These are phyloP conservation scores for Carex myosuroides DNA, from an alignment of 176 grass and related monocot genomes.

Conservation along the genomic window DNA sequence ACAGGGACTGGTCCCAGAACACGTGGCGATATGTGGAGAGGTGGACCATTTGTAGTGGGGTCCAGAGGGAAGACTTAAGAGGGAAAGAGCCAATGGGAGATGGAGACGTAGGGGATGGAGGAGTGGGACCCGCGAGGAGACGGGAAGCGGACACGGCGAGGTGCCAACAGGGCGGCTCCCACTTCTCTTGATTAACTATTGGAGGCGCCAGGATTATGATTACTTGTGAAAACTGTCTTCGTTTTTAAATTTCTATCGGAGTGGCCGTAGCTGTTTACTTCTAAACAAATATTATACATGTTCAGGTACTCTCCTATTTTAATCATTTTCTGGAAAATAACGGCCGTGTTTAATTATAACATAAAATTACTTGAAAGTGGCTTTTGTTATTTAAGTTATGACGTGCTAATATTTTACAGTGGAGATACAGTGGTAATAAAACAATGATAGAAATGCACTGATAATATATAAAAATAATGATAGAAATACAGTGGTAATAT, in stretches of 20 bases:
- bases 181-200: constrained; percentile 6
- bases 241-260: background rate
- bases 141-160: constrained; percentile 14
- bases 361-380: too few relatives aligned
- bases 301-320: background rate
- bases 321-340: background rate
- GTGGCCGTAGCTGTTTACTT: background rate
- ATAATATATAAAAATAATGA: background rate
- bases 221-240: background rate
- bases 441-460: background rate
- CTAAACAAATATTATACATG: background rate
- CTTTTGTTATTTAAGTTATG: background rate
- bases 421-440: background rate
- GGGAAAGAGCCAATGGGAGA: constrained; percentile 20
- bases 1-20: constrained; percentile 1
- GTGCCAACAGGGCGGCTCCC: background rate
- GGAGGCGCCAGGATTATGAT: constrained; percentile 1
- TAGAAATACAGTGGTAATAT: background rate
- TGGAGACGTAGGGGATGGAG: background rate
- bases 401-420: background rate
- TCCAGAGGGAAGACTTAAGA: background rate
- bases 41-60: constrained; percentile 19
- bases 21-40: constrained; percentile 1
- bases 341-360: background rate
- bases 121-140: background rate